These are phyloP conservation scores for Chaetomium sp. DNA, from an alignment of 2,329 filamentous ascomycete species.

Conservation along the genomic window DNA sequence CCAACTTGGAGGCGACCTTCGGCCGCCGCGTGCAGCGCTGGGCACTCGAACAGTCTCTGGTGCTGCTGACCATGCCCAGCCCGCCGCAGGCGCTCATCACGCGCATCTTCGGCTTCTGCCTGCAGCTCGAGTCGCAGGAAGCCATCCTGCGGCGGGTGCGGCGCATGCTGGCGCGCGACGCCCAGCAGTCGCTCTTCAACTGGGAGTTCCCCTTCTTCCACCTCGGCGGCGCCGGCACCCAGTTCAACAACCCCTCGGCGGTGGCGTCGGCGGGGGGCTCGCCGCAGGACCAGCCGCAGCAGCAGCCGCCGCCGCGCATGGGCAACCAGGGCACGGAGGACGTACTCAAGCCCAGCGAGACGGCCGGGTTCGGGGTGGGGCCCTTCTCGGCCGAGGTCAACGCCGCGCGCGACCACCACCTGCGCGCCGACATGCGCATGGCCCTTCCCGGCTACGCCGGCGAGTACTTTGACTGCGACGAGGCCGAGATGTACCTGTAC, in stretches of 20 bases:
- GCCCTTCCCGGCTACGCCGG: constrained; percentile 67
- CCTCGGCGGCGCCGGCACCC: constrained; percentile 69
- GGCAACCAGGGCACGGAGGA: constrained; percentile 45
- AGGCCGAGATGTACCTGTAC: constrained; percentile 73
- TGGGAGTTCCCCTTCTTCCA: constrained; percentile 65
- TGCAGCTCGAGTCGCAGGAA: constrained; percentile 59
- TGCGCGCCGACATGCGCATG: constrained; percentile 54
- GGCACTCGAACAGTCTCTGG: constrained; percentile 63
- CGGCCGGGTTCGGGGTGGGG: constrained; percentile 48
- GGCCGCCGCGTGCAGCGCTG: constrained; percentile 69
- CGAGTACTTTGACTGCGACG: constrained; percentile 75
- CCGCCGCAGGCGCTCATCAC: constrained; percentile 52
- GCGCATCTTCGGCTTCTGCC: constrained; percentile 70
- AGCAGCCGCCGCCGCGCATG: constrained; percentile 24
- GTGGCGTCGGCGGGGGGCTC: not conserved
- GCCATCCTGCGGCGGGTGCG: constrained; percentile 49
- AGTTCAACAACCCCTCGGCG: not conserved
- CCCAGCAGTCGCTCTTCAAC: constrained; percentile 54
- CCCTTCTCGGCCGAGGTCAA: constrained; percentile 50
- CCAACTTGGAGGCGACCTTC: constrained; percentile 67
- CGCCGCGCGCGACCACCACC: constrained; percentile 45
- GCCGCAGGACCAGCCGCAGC: not conserved
- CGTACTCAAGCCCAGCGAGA: constrained; percentile 36
- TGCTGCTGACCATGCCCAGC: constrained; percentile 54
- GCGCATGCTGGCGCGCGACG: constrained; percentile 39